Evolutionary conservation across 116 monocot genomes (phyloP).

Genomic region (Posidonia oceanica): DNA sequence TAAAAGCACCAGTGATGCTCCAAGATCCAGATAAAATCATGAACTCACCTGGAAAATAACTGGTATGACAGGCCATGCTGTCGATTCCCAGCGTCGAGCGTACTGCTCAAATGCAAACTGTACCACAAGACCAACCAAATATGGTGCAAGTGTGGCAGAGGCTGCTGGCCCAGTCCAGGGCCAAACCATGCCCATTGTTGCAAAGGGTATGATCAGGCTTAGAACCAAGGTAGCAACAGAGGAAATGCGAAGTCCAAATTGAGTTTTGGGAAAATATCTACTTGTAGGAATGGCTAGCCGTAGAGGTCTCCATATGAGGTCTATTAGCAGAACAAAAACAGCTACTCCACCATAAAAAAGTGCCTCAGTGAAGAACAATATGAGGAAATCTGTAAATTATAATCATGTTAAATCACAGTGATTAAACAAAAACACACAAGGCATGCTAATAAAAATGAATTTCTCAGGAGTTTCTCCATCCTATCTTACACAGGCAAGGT

Average conservation of each 20-base stretch:
- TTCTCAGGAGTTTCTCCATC: neutral
- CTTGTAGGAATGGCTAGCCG: constrained; percentile 11
- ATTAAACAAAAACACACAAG: neutral
- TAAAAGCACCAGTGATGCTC: neutral
- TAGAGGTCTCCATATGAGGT: constrained; percentile 45
- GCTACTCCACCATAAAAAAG: constrained; percentile 86
- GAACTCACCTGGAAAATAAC: constrained; percentile 69
- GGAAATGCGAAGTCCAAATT: constrained; percentile 45
- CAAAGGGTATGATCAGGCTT: constrained; percentile 77
- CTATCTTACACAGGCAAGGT: no score
- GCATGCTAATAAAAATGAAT: no score
- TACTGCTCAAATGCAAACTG: constrained; percentile 93
- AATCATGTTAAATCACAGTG: constrained; percentile 2
- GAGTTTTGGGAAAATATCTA: constrained; percentile 25
- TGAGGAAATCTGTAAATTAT: constrained; percentile 74
- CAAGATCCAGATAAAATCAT: no score
- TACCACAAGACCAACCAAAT: constrained; percentile 81
- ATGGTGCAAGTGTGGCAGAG: constrained; percentile 93
- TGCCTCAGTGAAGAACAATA: constrained; percentile 91
- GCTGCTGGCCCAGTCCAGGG: constrained; percentile 99
- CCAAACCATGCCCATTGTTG: constrained; percentile 98
- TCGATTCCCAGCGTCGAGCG: constrained; percentile 48
- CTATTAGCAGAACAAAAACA: constrained; percentile 59
- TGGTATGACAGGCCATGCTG: constrained; percentile 79
- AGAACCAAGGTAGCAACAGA: constrained; percentile 68